Conservation (phyloP, 1,284 basidiomycete species). For the Malassezia slooffiae region DNA sequence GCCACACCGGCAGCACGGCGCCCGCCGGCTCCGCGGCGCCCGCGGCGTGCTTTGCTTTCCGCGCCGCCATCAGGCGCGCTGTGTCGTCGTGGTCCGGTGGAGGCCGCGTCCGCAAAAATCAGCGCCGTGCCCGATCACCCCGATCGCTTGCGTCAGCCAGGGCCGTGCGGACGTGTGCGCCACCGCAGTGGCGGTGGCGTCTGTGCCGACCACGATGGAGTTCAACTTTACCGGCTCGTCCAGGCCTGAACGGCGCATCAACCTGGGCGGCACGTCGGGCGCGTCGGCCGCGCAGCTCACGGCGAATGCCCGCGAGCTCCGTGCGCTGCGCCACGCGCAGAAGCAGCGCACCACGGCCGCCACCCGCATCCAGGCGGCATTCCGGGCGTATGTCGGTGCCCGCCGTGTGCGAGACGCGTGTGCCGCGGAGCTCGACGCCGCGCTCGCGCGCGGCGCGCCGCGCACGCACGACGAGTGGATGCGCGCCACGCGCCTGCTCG, state of each 20-base stretch:
- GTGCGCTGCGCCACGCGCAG: neutral
- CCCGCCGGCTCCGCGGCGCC: too few relatives aligned
- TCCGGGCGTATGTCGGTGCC: slow-evolving; percentile 1
- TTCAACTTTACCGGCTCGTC: slow-evolving; percentile 17
- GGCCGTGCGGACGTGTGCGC: neutral
- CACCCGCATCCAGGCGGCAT: slow-evolving; percentile 10
- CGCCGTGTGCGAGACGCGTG: neutral
- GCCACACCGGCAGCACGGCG: slow-evolving; percentile 36
- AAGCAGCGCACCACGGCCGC: slow-evolving; percentile 5
- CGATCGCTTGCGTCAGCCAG: slow-evolving; percentile 10
- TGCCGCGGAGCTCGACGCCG: slow-evolving; percentile 3
- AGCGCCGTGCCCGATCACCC: neutral
- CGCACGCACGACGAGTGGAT: neutral
- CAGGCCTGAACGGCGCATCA: slow-evolving; percentile 9
- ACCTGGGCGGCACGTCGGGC: slow-evolving; percentile 5
- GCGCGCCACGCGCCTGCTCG: slow-evolving; percentile 3
- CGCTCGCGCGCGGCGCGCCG: neutral
- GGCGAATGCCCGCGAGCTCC: slow-evolving; percentile 3
- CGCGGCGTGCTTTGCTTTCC: neutral
- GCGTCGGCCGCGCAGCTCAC: slow-evolving; percentile 7
- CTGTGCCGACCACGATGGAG: slow-evolving; percentile 10
- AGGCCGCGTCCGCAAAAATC: neutral
- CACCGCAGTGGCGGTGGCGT: too few relatives aligned
- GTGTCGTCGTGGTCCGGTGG: neutral
- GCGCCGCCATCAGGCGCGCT: neutral